Conservation (phyloP, 2,329 filamentous ascomycete species). For the Plenodomus lindquistii region DNA sequence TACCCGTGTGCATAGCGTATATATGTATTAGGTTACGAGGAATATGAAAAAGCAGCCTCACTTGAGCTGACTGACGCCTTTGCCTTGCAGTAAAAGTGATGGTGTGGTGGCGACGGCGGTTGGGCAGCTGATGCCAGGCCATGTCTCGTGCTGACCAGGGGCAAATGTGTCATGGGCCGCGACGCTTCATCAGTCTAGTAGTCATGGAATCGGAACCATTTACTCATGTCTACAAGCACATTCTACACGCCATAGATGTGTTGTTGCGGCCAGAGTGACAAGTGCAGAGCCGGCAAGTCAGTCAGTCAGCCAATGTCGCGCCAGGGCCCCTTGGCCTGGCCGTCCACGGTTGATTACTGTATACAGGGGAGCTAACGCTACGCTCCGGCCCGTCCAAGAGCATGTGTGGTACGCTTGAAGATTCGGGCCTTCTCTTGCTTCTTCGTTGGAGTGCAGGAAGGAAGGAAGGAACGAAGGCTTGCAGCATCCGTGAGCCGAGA, state of each 20-base stretch:
- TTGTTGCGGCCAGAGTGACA: not conserved
- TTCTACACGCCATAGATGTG: not conserved
- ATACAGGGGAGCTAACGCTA: conserved; percentile 21
- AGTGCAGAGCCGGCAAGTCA: not conserved
- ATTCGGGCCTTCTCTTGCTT: not conserved
- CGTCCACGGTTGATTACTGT: not conserved
- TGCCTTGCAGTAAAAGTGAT: conserved; percentile 1
- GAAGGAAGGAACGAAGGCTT: too few relatives aligned
- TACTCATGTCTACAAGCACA: not conserved
- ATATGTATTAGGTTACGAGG: too few relatives aligned
- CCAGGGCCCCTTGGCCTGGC: not conserved
- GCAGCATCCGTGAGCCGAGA: not conserved
- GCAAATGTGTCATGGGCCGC: too few relatives aligned
- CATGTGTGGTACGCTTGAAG: conserved; percentile 2
- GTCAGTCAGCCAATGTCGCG: too few relatives aligned
- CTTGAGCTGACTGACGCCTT: conserved; percentile 2
- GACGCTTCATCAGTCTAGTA: too few relatives aligned
- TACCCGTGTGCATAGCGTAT: not conserved
- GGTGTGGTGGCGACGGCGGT: conserved; percentile 19
- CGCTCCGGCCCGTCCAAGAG: conserved; percentile 14
- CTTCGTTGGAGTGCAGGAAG: not conserved
- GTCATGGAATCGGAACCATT: not conserved
- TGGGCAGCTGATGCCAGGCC: conserved; percentile 23
- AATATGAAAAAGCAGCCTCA: not conserved
- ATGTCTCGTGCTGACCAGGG: conserved; percentile 13